Percentiles rank a stretch among this genome's conserved stretches.
These are phyloP conservation scores for Pythium chondricola DNA, from an alignment of 352 stramenopile species.

Conservation along the genomic window DNA sequence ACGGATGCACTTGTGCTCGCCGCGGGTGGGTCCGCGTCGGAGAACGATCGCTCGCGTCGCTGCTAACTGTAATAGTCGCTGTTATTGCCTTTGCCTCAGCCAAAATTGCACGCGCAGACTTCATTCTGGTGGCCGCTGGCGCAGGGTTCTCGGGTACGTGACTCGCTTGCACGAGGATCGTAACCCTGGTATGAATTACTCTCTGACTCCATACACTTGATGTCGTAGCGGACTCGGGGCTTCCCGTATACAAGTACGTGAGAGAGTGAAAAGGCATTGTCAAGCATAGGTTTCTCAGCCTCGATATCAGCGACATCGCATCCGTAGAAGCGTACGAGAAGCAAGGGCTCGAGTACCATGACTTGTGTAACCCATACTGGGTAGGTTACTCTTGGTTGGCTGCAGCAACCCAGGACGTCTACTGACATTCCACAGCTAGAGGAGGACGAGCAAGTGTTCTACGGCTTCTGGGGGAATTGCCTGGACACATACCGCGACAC, in stretches of 20 bases:
- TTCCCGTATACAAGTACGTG: conserved; percentile 84
- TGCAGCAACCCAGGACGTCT: neutral
- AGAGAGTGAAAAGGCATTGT: too few species aligned
- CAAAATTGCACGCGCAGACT: conserved; percentile 67
- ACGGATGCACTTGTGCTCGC: neutral
- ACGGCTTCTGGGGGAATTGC: conserved; percentile 90
- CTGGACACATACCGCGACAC: conserved; percentile 83
- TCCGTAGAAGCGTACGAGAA: conserved; percentile 72
- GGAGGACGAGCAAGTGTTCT: conserved; percentile 82
- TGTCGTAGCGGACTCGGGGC: conserved; percentile 77
- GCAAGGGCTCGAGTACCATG: conserved; percentile 82
- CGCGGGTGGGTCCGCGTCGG: conserved; percentile 8
- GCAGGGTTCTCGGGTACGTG: conserved; percentile 80
- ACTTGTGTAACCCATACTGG: conserved; percentile 85
- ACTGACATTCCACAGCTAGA: conserved; percentile 29
- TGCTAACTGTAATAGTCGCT: neutral
- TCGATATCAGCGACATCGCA: conserved; percentile 85
- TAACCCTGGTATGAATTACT: too few species aligned
- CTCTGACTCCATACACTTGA: too few species aligned
- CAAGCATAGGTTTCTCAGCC: too few species aligned
- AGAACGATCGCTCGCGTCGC: neutral
- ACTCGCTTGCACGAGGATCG: neutral
- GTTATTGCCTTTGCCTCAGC: conserved; percentile 21
- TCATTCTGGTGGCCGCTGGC: conserved; percentile 83
- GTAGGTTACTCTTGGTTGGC: conserved; percentile 13